phyloP scores from a whole-genome alignment of 2,329 filamentous ascomycete genomes.

The Cylindrodendrum hubeiense region DNA sequence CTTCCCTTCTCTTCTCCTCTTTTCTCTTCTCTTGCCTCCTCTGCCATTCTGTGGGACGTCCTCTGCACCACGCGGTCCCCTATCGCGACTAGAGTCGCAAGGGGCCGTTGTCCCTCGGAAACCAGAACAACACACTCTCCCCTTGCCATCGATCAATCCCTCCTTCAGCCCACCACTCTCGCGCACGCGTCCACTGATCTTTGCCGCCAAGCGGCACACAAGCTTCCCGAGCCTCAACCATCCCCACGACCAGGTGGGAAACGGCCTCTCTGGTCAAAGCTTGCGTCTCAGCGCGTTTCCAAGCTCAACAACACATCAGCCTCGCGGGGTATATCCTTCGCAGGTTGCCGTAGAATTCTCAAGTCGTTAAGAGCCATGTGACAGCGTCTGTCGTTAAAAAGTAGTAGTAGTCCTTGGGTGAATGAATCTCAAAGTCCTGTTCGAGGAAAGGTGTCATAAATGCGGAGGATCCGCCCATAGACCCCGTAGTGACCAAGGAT shows the following conservation, averaged over 20 bases:
- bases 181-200: slow-evolving; percentile 46
- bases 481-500: slow-evolving; percentile 46
- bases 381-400: slow-evolving; percentile 52
- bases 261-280: slow-evolving; percentile 38
- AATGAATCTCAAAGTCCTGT: slow-evolving; percentile 50
- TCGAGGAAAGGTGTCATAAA: slow-evolving; percentile 45
- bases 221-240: slow-evolving; percentile 43
- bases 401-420: slow-evolving; percentile 49
- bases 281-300: slow-evolving; percentile 46
- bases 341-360: slow-evolving; percentile 52
- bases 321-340: slow-evolving; percentile 58
- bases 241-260: slow-evolving; percentile 31
- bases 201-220: slow-evolving; percentile 40
- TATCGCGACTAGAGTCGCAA: slow-evolving; percentile 5
- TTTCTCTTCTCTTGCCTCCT: slow-evolving; percentile 31
- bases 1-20: slow-evolving; percentile 28
- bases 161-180: slow-evolving; percentile 51
- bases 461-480: slow-evolving; percentile 42
- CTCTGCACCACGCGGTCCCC: slow-evolving; percentile 30
- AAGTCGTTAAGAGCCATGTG: slow-evolving; percentile 53
- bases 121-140: slow-evolving; percentile 40
- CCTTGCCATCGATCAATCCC: slow-evolving; percentile 45
- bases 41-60: slow-evolving; percentile 38
- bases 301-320: slow-evolving; percentile 53
- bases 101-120: slow-evolving; percentile 33